phyloP scores from a whole-genome alignment of 257 asterid genomes.

The Prunella vulgaris region DNA sequence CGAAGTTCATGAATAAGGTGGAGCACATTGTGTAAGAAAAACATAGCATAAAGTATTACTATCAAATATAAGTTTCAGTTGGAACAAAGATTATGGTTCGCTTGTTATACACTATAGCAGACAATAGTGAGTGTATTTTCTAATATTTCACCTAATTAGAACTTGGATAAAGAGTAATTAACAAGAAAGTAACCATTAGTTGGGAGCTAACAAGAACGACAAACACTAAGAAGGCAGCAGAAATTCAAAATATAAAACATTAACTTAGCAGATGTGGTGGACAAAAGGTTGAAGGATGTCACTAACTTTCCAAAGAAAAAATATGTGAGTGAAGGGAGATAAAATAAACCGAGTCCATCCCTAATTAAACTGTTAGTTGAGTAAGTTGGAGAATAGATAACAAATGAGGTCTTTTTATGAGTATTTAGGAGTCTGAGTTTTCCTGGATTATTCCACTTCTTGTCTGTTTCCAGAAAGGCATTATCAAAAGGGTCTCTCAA shows the following conservation, averaged over 20 bases:
- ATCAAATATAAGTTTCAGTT: slow-evolving; percentile 1
- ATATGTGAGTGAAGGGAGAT: neutral
- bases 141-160: slow-evolving; percentile 12
- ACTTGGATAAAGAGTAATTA: neutral
- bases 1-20: neutral
- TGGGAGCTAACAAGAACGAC: slow-evolving; percentile 9
- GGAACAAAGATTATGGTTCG: slow-evolving; percentile 11
- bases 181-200: neutral
- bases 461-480: slow-evolving; percentile 1
- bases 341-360: neutral
- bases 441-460: slow-evolving; percentile 12
- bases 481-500: neutral
- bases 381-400: neutral
- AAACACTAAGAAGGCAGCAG: slow-evolving; percentile 3
- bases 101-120: slow-evolving; percentile 1
- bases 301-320: neutral
- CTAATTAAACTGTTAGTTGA: neutral
- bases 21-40: slow-evolving; percentile 13
- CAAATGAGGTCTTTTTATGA: neutral
- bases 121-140: neutral
- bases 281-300: neutral
- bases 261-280: neutral
- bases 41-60: slow-evolving; percentile 5
- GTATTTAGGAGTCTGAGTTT: neutral
- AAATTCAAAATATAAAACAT: neutral